Conservation (phyloP, 805 yeast genomes). For the Ogataea populi-albae region DNA sequence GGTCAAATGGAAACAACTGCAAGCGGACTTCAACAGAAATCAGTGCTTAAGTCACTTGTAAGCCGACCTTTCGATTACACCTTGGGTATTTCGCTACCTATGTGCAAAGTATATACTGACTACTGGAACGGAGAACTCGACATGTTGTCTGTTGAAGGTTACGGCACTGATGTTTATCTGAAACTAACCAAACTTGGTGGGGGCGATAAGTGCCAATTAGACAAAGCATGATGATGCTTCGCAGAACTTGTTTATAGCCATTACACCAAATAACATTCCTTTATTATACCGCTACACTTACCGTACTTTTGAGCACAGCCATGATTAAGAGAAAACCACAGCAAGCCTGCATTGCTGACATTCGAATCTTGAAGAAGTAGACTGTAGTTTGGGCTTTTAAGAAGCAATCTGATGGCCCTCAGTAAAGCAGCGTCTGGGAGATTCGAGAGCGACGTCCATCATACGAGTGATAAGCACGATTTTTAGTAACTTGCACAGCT, state of each 20-base stretch:
- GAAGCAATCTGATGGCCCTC: too few species aligned
- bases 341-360: too few species aligned
- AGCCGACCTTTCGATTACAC: constrained; percentile 72
- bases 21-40: constrained; percentile 26
- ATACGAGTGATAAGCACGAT: too few species aligned
- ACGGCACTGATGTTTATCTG: constrained; percentile 86
- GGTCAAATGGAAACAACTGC: constrained; percentile 31
- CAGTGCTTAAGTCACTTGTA: constrained; percentile 63
- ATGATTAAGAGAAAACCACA: too few species aligned
- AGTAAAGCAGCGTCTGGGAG: too few species aligned
- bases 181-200: constrained; percentile 76
- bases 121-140: constrained; percentile 94
- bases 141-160: constrained; percentile 82
- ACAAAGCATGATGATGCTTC: constrained; percentile 48
- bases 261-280: too few species aligned
- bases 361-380: too few species aligned
- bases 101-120: constrained; percentile 90
- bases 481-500: too few species aligned
- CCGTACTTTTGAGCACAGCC: too few species aligned
- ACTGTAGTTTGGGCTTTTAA: too few species aligned
- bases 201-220: constrained; percentile 62
- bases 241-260: neutral
- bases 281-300: too few species aligned
- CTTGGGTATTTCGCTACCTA: constrained; percentile 85
- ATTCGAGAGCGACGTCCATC: too few species aligned